These are phyloP conservation scores for Pugionium cornutum DNA, from an alignment of 345 rosid species.

Conservation along the genomic window DNA sequence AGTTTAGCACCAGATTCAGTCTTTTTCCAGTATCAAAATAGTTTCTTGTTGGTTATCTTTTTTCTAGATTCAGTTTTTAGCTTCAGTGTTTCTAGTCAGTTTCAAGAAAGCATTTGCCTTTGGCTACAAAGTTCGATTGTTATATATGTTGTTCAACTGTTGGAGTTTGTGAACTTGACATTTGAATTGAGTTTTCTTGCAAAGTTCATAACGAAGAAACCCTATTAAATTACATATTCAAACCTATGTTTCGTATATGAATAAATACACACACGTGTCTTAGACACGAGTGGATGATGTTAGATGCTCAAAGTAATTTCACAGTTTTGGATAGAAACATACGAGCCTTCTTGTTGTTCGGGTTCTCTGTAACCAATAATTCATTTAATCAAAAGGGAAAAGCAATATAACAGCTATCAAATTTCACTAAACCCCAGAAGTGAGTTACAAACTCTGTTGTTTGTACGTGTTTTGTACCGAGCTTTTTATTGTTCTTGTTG, in stretches of 20 bases:
- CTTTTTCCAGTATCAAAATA: too few relatives aligned
- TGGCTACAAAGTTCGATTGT: slow-evolving; percentile 3
- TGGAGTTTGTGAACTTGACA: background rate
- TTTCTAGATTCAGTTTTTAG: background rate
- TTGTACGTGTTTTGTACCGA: too few relatives aligned
- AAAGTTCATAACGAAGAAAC: background rate
- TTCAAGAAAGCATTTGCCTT: slow-evolving; percentile 1
- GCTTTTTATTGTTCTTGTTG: too few relatives aligned
- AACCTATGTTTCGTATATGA: background rate
- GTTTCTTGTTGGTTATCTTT: background rate
- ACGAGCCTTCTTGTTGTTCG: too few relatives aligned
- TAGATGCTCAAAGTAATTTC: too few relatives aligned
- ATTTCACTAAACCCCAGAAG: too few relatives aligned
- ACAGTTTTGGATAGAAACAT: too few relatives aligned
- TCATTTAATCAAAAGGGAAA: too few relatives aligned
- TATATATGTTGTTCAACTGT: background rate
- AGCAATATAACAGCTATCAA: too few relatives aligned
- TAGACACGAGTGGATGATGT: too few relatives aligned
- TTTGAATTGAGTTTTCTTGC: background rate
- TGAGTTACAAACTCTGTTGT: background rate
- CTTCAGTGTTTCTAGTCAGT: background rate
- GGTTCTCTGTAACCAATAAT: too few relatives aligned
- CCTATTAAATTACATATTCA: background rate
- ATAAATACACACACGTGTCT: background rate
- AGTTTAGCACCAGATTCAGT: too few relatives aligned